These are phyloP conservation scores for Brettanomyces anomalus DNA, from an alignment of 805 yeast genomes.

Conservation along the genomic window DNA sequence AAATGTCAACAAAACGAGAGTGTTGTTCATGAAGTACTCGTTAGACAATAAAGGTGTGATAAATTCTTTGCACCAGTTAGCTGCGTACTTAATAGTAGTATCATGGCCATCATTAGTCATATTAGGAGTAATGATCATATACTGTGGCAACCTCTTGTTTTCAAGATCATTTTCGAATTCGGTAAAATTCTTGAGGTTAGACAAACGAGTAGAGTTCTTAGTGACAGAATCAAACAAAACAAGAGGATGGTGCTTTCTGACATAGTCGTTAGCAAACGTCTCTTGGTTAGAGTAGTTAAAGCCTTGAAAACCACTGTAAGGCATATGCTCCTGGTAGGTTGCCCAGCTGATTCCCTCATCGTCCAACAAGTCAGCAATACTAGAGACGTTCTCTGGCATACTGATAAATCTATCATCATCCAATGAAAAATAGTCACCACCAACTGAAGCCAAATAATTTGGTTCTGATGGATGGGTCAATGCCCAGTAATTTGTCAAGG, in stretches of 20 bases:
- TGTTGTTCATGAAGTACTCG: constrained; percentile 37
- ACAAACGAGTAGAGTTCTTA: constrained; percentile 26
- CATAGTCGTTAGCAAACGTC: constrained; percentile 36
- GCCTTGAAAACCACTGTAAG: constrained; percentile 44
- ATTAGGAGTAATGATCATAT: constrained; percentile 45
- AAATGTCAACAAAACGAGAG: constrained; percentile 39
- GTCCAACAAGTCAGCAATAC: constrained; percentile 40
- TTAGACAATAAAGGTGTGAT: constrained; percentile 35
- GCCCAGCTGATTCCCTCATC: constrained; percentile 39
- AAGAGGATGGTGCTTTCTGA: constrained; percentile 46
- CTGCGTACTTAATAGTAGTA: constrained; percentile 36
- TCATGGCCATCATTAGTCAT: constrained; percentile 47
- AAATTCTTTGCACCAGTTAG: constrained; percentile 37
- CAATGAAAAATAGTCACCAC: constrained; percentile 44
- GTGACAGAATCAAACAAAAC: constrained; percentile 33
- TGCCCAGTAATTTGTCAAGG: constrained; percentile 42
- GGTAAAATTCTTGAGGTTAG: constrained; percentile 40
- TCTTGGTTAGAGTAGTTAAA: constrained; percentile 35
- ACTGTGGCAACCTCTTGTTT: constrained; percentile 38
- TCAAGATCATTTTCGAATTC: constrained; percentile 32
- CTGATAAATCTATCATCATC: constrained; percentile 35
- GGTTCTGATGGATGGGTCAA: constrained; percentile 48
- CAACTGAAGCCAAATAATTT: constrained; percentile 40
- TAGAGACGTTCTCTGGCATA: constrained; percentile 38
- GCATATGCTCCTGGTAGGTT: constrained; percentile 44